phyloP scores from a whole-genome alignment of 306 rosid species.

The Trifolium dubium region DNA sequence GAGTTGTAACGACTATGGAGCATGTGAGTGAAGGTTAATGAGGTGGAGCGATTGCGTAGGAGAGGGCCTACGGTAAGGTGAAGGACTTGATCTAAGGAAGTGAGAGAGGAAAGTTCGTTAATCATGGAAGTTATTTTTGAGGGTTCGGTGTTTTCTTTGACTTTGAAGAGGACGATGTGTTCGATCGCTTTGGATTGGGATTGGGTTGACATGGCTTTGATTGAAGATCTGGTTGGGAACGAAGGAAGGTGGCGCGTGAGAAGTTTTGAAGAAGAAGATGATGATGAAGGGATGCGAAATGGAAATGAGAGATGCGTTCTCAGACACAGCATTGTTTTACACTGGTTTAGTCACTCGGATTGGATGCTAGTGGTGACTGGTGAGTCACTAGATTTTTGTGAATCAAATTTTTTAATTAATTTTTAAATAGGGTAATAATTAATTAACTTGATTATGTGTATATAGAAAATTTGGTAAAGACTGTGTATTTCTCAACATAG shows the following conservation, averaged over 20 bases:
- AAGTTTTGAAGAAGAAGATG: conserved; percentile 35
- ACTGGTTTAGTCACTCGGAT: background rate
- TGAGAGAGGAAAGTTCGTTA: conserved; percentile 55
- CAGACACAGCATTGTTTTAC: conserved; percentile 41
- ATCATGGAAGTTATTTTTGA: conserved; percentile 68
- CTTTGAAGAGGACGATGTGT: conserved; percentile 86
- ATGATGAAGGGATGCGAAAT: conserved; percentile 29
- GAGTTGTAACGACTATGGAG: conserved; percentile 81
- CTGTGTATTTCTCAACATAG: too few relatives aligned
- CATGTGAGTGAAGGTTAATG: conserved; percentile 74
- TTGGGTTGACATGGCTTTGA: conserved; percentile 46
- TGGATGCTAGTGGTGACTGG: background rate
- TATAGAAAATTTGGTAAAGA: too few relatives aligned
- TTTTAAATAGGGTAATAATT: too few relatives aligned
- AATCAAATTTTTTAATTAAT: background rate
- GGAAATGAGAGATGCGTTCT: conserved; percentile 28
- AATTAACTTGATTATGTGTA: too few relatives aligned
- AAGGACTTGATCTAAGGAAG: conserved; percentile 63
- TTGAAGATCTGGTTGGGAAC: conserved; percentile 18
- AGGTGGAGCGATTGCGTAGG: conserved; percentile 65
- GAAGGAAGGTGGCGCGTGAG: background rate
- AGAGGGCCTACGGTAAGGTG: conserved; percentile 73
- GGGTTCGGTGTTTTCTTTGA: conserved; percentile 66
- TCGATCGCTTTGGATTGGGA: conserved; percentile 52
- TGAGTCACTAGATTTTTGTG: background rate